Percentiles rank a stretch among this genome's conserved stretches.
Evolutionary conservation across 805 yeast genomes (phyloP).

Genomic region (Metschnikowia santaceciliae): DNA sequence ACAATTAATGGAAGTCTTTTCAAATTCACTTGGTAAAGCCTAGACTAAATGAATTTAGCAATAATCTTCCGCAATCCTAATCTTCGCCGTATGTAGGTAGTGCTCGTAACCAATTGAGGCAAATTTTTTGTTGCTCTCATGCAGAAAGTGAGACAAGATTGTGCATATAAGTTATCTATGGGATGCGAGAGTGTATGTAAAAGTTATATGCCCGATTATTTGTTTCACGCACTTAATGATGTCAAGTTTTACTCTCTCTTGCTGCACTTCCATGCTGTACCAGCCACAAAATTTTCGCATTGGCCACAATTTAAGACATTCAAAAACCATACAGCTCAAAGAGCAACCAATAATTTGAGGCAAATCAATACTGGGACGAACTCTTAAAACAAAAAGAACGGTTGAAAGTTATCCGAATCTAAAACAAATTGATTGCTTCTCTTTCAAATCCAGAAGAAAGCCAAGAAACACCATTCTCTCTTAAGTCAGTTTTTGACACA

Average conservation of each 20-base stretch:
- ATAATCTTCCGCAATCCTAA: not conserved
- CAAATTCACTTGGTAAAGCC: not conserved
- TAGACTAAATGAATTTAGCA: not conserved
- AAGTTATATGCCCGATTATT: not conserved
- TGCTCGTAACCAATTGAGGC: constrained; percentile 5
- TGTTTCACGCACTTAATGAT: not conserved
- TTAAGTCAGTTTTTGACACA: not conserved
- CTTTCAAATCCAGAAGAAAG: not conserved
- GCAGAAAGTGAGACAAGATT: not conserved
- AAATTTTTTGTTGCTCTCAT: constrained; percentile 4
- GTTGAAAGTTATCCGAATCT: not conserved
- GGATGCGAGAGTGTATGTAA: not conserved
- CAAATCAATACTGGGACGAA: not conserved
- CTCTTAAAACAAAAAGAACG: not conserved
- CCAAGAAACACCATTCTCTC: not conserved
- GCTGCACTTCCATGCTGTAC: constrained; percentile 1
- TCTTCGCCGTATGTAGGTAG: not conserved
- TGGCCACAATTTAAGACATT: constrained; percentile 5
- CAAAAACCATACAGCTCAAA: not conserved
- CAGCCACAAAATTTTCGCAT: constrained; percentile 6
- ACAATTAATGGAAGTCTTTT: too few species aligned
- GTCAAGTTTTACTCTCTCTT: not conserved
- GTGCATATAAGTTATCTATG: not conserved
- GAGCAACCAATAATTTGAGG: not conserved
- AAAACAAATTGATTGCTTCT: not conserved